Evolutionary conservation across 225 moss, liverwort and hornwort species (phyloP).

Genomic region (Sphagnum contortum): DNA sequence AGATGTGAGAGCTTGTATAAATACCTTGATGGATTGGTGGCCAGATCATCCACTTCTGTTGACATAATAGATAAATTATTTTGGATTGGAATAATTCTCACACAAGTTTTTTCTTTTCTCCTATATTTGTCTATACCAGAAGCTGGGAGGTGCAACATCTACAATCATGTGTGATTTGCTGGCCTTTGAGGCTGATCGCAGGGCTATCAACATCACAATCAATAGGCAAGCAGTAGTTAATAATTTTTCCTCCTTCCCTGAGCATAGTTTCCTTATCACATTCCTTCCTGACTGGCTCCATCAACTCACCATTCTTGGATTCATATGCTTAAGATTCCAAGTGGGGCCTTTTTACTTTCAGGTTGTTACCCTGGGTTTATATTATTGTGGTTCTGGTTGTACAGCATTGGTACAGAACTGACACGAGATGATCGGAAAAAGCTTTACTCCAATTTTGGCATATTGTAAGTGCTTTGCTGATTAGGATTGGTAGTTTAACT

Average conservation of each 20-base stretch:
- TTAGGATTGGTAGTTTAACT: neutral
- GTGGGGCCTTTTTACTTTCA: too few relatives aligned
- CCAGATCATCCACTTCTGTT: too few relatives aligned
- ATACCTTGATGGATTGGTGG: too few relatives aligned
- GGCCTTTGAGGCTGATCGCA: constrained; percentile 87
- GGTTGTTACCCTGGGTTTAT: too few relatives aligned
- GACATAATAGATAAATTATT: too few relatives aligned
- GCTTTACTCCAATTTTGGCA: constrained; percentile 84
- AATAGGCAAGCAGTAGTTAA: constrained; percentile 45
- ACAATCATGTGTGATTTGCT: constrained; percentile 81
- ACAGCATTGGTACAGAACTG: constrained; percentile 94
- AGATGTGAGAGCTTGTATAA: too few relatives aligned
- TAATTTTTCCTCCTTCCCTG: too few relatives aligned
- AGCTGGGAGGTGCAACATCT: constrained; percentile 87
- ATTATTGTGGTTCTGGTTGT: neutral
- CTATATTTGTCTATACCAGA: constrained; percentile 25
- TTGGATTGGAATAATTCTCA: too few relatives aligned
- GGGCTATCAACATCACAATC: constrained; percentile 88
- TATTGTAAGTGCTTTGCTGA: constrained; percentile 50
- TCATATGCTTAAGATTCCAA: too few relatives aligned
- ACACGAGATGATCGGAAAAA: constrained; percentile 92
- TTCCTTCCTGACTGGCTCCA: too few relatives aligned
- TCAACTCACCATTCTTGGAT: too few relatives aligned
- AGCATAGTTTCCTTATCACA: too few relatives aligned
- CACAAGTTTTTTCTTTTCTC: neutral